A percentile compares a stretch with the other conserved stretches of the same genome.
Conservation (phyloP, 1,284 basidiomycete species). For the Phellinidium pouzarii region DNA sequence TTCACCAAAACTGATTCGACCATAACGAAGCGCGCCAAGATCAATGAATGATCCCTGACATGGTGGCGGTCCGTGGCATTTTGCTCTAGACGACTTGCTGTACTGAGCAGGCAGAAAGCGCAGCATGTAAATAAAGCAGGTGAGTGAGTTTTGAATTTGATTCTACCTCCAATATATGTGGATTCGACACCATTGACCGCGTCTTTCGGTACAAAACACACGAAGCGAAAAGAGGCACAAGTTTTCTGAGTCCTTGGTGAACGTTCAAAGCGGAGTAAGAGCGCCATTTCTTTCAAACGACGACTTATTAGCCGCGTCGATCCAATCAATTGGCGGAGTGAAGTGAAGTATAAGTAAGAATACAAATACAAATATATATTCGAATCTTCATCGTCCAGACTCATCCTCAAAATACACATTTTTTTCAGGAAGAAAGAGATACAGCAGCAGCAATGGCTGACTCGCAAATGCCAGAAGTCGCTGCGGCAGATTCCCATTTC, state of each 20-base stretch:
- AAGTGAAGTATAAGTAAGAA: background rate
- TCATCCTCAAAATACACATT: too few species aligned
- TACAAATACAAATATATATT: too few species aligned
- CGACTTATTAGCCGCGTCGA: background rate
- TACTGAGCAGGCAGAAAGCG: conserved; percentile 40
- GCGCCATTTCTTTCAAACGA: too few species aligned
- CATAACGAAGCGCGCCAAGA: conserved; percentile 56
- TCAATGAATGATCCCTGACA: conserved; percentile 51
- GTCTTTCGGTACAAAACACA: too few species aligned
- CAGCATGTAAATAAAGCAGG: background rate
- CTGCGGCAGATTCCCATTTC: background rate
- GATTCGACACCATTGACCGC: conserved; percentile 10
- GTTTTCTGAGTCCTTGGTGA: too few species aligned
- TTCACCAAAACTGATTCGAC: conserved; percentile 36
- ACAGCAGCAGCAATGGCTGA: too few species aligned
- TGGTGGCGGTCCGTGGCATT: conserved; percentile 55
- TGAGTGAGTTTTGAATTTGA: background rate
- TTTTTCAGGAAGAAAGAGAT: too few species aligned
- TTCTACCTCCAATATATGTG: conserved; percentile 15
- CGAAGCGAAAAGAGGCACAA: too few species aligned
- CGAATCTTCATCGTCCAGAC: too few species aligned
- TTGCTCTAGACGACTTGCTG: conserved; percentile 58
- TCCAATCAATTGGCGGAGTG: background rate
- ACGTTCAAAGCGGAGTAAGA: background rate
- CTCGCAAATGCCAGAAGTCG: too few species aligned